Percentiles rank a stretch among this genome's conserved stretches.
phyloP scores from a whole-genome alignment of 768 basidiomycete genomes.

The Rhodotorula kratochvilovae region DNA sequence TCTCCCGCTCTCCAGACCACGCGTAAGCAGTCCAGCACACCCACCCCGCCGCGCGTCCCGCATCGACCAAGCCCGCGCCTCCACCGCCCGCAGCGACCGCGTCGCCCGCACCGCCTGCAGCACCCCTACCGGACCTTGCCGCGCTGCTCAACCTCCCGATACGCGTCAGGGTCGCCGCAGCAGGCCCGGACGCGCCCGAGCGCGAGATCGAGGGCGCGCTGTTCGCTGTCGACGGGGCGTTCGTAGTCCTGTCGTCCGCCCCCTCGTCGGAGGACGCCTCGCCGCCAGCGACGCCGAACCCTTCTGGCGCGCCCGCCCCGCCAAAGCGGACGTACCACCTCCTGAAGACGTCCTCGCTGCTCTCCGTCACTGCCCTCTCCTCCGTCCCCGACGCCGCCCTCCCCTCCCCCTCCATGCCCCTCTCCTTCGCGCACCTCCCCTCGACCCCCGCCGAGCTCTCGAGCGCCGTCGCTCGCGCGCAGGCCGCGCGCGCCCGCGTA shows the following conservation, averaged over 20 bases:
- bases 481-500: neutral
- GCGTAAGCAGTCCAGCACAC: neutral
- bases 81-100: neutral
- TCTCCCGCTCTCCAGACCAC: neutral
- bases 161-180: neutral
- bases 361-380: conserved; percentile 16
- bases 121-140: conserved; percentile 31
- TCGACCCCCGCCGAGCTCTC: neutral
- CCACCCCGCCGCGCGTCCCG: neutral
- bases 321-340: conserved; percentile 15
- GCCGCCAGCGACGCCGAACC: neutral
- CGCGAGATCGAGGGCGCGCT: conserved; percentile 18
- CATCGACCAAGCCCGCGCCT: neutral
- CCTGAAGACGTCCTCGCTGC: conserved; percentile 30
- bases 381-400: conserved; percentile 2
- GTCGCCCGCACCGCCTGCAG: neutral
- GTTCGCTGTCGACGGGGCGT: conserved; percentile 29
- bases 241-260: conserved; percentile 18
- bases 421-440: conserved; percentile 4
- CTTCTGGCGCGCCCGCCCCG: neutral
- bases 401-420: neutral
- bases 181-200: neutral
- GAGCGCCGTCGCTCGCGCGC: conserved; percentile 6
- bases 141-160: conserved; percentile 39
- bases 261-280: neutral